Percentiles rank a stretch among this genome's conserved stretches.
phyloP scores from a whole-genome alignment of 2,329 filamentous ascomycete genomes.

The Sclerotinia minor region DNA sequence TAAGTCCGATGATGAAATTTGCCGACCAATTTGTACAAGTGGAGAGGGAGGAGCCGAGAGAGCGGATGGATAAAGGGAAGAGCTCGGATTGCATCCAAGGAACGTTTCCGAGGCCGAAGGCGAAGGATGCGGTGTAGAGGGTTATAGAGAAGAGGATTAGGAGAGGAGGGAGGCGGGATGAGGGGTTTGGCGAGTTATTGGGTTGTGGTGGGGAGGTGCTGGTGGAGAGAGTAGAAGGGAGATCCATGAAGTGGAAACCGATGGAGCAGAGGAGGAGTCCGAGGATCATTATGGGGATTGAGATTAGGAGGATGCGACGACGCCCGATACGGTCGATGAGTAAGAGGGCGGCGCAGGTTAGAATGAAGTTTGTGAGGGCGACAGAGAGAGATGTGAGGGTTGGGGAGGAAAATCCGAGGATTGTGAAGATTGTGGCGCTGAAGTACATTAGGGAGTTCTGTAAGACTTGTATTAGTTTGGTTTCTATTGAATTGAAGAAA shows the following conservation, averaged over 20 bases:
- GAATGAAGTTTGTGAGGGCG: conserved; percentile 78
- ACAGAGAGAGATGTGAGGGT: conserved; percentile 79
- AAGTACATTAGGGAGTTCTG: conserved; percentile 92
- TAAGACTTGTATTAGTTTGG: conserved; percentile 21
- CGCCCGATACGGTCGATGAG: conserved; percentile 80
- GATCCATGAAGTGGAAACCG: conserved; percentile 64
- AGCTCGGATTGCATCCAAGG: conserved; percentile 96
- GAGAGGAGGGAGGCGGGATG: conserved; percentile 46
- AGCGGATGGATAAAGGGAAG: conserved; percentile 75
- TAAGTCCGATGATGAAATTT: conserved; percentile 83
- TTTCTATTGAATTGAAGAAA: neutral
- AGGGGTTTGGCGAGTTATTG: conserved; percentile 27
- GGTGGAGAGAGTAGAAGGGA: conserved; percentile 32
- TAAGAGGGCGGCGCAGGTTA: conserved; percentile 72
- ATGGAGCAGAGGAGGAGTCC: conserved; percentile 70
- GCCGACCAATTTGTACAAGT: conserved; percentile 86
- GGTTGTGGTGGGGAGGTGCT: conserved; percentile 29
- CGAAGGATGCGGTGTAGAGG: conserved; percentile 82
- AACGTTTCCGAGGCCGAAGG: conserved; percentile 84
- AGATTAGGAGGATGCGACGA: conserved; percentile 76
- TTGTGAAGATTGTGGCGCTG: conserved; percentile 76
- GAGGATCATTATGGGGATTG: conserved; percentile 78
- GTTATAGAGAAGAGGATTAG: conserved; percentile 75
- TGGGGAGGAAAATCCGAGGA: conserved; percentile 75
- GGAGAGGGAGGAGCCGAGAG: conserved; percentile 68